phyloP scores from a whole-genome alignment of 2,329 filamentous ascomycete genomes.

The Fusarium dlaminii region DNA sequence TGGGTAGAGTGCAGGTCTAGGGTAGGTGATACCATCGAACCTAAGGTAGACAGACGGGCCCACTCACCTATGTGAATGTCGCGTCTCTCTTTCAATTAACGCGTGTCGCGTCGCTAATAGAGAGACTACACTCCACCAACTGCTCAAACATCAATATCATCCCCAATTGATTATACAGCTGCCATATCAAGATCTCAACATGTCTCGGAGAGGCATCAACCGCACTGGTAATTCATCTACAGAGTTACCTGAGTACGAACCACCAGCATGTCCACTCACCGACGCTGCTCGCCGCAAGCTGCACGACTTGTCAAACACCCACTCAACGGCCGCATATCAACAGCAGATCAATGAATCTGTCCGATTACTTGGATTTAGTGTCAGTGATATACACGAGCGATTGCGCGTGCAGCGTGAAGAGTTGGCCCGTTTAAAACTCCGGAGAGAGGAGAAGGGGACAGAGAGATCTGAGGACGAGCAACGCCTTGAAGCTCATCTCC shows the following conservation, averaged over 20 bases:
- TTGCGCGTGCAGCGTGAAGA: conserved; percentile 49
- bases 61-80: neutral
- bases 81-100: conserved; percentile 24
- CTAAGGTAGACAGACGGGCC: neutral
- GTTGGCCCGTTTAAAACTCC: conserved; percentile 46
- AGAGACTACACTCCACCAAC: neutral
- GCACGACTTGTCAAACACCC: conserved; percentile 54
- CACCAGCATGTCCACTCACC: conserved; percentile 57
- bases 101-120: conserved; percentile 8
- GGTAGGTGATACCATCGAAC: neutral
- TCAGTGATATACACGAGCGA: conserved; percentile 61
- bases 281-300: conserved; percentile 52
- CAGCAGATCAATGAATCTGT: conserved; percentile 57
- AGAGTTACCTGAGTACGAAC: conserved; percentile 61
- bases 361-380: conserved; percentile 54
- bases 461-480: conserved; percentile 50
- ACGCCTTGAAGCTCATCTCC: conserved; percentile 52
- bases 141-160: conserved; percentile 1
- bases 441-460: conserved; percentile 50
- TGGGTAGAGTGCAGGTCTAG: neutral
- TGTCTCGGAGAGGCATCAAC: conserved; percentile 49
- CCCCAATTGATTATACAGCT: neutral
- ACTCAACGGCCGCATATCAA: conserved; percentile 55
- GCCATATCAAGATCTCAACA: conserved; percentile 18
- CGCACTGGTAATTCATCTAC: conserved; percentile 37